Base-by-base conservation (phyloP, 139 green algal genomes). In the Yamagishiella unicocca region DNA sequence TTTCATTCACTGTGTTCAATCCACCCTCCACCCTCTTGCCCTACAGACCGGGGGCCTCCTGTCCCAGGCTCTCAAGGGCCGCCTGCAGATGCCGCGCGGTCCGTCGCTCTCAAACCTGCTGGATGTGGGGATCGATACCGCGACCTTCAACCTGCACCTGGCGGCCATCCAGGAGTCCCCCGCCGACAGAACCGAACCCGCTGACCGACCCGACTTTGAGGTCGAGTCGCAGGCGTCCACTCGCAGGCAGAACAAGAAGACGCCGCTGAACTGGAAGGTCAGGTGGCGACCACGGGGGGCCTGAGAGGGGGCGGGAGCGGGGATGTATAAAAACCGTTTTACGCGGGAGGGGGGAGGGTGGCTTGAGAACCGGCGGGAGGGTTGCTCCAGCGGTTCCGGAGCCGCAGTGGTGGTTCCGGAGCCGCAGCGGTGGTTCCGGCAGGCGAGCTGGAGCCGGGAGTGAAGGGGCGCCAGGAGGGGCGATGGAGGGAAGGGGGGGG, bases 61-160 rank as follows among this genome's bases (percentile, higher is more conserved):
- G 27, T 92, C 89, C 25, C 90, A 89, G 45, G 91, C 88, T 24
- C 83, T 94, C 31, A 84, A 68, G 70, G 42, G 67, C 67, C 74
- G 33, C 61, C 33, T 84, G 8, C 43, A 84, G 22, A 71, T 89
- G n/a, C 62, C 79, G 38, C 91, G 96, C 50, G 85, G 88, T 4
- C 81, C 95, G 6, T 96, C 93, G 6, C 89, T 98, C 25, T 95
- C 95, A 82, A 98, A 97, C 86, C 88, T 98, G 85, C 87, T 97
- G 66, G 95, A 97, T 76, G 84, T 83, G 54, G 85, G 89, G 33
- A 82, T 89, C 42, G 87, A 88, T 67, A 40, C 42, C 19, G 37
- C 24, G 73, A 24, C 40, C 27, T 66, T 83, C 38, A 45, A 5
- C 25, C 2, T 8, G 27, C 31, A 31, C 12, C 67, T 79, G 33